These are phyloP conservation scores for Aspergillus eucalypticola DNA, from an alignment of 2,329 filamentous ascomycete genomes.

Conservation along the genomic window DNA sequence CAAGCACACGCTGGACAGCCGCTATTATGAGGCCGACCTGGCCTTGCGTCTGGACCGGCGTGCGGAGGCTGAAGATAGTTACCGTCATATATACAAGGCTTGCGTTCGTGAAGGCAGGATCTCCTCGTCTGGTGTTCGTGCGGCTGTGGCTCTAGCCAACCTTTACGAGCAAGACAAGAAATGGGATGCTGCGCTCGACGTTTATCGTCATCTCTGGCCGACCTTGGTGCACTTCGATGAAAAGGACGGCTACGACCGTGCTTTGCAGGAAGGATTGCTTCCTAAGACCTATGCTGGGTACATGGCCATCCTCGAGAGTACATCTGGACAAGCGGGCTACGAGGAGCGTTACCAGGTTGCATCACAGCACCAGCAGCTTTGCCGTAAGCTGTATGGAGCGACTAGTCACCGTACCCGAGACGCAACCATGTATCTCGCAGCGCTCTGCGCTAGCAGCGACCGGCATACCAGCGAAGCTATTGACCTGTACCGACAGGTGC, in stretches of 20 bases:
- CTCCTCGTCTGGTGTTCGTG: constrained; percentile 47
- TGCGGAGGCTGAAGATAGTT: constrained; percentile 41
- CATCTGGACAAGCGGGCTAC: constrained; percentile 45
- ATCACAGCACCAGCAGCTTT: constrained; percentile 51
- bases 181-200: constrained; percentile 49
- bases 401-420: constrained; percentile 40
- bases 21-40: constrained; percentile 52
- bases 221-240: constrained; percentile 47
- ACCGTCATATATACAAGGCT: constrained; percentile 47
- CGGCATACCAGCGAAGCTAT: constrained; percentile 49
- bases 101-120: constrained; percentile 32
- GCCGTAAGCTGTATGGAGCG: constrained; percentile 41
- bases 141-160: constrained; percentile 47
- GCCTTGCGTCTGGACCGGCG: constrained; percentile 45
- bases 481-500: constrained; percentile 49
- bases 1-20: constrained; percentile 48
- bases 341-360: constrained; percentile 50
- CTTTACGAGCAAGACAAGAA: constrained; percentile 49
- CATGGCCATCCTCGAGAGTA: constrained; percentile 49
- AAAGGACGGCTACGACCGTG: constrained; percentile 40
- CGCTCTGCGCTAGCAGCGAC: constrained; percentile 49
- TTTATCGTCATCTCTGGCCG: constrained; percentile 52
- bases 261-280: constrained; percentile 41
- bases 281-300: constrained; percentile 52
- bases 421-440: constrained; percentile 44